A percentile compares a stretch with the other conserved stretches of the same genome.
Conservation (phyloP, 1,284 basidiomycete genomes). For the Entoloma clypeatum region DNA sequence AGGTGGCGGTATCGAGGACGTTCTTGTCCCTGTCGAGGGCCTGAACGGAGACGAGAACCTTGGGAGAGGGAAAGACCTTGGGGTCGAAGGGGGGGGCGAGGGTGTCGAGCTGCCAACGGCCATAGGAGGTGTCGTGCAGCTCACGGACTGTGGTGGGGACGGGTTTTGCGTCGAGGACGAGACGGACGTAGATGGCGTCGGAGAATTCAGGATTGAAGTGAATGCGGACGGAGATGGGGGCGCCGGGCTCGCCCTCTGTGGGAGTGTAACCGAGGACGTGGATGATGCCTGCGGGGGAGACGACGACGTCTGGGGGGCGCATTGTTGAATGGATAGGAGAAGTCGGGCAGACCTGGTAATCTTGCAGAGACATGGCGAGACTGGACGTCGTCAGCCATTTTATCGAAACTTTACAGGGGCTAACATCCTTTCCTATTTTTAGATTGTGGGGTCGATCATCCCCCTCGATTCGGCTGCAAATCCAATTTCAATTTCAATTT, state of each 20-base stretch:
- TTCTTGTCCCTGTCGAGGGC: conserved; percentile 51
- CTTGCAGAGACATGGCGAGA: conserved; percentile 15
- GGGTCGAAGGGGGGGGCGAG: conserved; percentile 45
- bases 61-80: conserved; percentile 30
- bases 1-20: conserved; percentile 58
- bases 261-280: conserved; percentile 59
- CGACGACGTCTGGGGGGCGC: conserved; percentile 23
- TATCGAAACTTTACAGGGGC: neutral
- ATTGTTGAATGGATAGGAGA: conserved; percentile 17
- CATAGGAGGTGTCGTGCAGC: conserved; percentile 38
- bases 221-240: conserved; percentile 57
- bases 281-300: conserved; percentile 50
- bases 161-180: conserved; percentile 60
- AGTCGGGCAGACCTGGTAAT: conserved; percentile 13
- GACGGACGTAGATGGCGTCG: conserved; percentile 55
- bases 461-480: neutral
- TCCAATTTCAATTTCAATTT: conserved; percentile 4
- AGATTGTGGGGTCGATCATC: neutral
- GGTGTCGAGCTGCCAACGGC: conserved; percentile 60
- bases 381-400: no score
- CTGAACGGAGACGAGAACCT: conserved; percentile 57
- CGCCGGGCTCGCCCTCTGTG: conserved; percentile 54
- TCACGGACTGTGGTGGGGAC: conserved; percentile 57
- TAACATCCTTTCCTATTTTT: neutral
- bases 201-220: conserved; percentile 48